Evolutionary conservation across 805 yeast species (phyloP), one percentile per base, ranked within the genome.

Genomic region (Lachancea quebecensis): DNA sequence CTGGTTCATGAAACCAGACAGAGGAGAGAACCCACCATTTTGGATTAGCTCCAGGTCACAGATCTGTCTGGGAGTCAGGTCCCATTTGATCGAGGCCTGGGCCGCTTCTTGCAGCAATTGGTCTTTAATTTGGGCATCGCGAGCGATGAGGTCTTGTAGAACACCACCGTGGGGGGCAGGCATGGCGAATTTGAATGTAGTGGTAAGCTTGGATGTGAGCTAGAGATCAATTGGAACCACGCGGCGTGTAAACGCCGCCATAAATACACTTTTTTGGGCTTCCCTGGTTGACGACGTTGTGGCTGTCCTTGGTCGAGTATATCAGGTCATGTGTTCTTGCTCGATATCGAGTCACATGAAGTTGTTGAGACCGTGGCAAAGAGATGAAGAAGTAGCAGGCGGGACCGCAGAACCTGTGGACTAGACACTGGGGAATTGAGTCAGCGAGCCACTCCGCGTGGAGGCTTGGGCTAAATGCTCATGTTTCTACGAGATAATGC

Each of bases 21-120:
- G 69, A 43, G 88, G 98, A 34, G 96, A 88, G 65, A 90, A 90
- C 4, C 97, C 97, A 66, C 98, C 98, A 58, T 85, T 85, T 50
- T 91, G 70, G 60, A 90, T 86, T 66, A 91, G 74, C 70, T 90
- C 98, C 60, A 91, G 70, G 66, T 90, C 98, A 68, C 98, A 90
- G 46, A 90, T 72, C 66, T 90, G 97, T 64, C 98, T 83, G 51
- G 80, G 91, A 30, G 95, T 82, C 53, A 90, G 73, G 15, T 48
- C 50, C 59, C 61, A 56, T 10, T 66, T 67, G n/a, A 73, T 58
- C 17, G 72, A 67, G 27, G 70, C 53, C 33, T 66, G 57, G 29
- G 71, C 68, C 15, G 82, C 75, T 67, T 88, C 93, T 25, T 69
- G 59, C 37, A 82, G 58, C 36, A 90, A 72, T 42, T 74, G 70